Percentiles rank a stretch among this genome's conserved stretches.
phyloP scores from a whole-genome alignment of 176 grass and related monocot species.

The Juncus inflexus region DNA sequence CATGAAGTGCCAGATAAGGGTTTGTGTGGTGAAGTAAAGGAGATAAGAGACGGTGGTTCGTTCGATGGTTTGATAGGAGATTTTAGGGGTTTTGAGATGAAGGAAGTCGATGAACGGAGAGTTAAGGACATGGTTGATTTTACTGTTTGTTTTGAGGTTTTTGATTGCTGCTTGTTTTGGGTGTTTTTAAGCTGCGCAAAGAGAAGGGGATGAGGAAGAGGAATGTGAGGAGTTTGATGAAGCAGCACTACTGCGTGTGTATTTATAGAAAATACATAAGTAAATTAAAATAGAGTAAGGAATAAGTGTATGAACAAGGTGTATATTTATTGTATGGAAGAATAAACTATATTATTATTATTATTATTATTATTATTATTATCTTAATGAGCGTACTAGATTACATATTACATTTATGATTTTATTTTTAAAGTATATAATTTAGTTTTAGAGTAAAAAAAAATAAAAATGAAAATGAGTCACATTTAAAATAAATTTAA shows the following conservation, averaged over 20 bases:
- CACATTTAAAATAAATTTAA: background rate
- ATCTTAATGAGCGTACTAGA: background rate
- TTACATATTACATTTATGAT: background rate
- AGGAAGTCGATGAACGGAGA: constrained; percentile 50
- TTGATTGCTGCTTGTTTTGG: background rate
- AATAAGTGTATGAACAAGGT: background rate
- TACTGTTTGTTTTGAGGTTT: background rate
- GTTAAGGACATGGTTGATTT: constrained; percentile 52
- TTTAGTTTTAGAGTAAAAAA: background rate
- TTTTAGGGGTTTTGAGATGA: constrained; percentile 29
- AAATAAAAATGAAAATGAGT: background rate
- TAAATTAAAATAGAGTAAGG: background rate
- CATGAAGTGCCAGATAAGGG: constrained; percentile 32
- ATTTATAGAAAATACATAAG: constrained; percentile 30
- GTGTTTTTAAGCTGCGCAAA: background rate
- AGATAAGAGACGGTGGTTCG: constrained; percentile 27
- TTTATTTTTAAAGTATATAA: background rate
- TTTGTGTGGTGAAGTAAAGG: constrained; percentile 42
- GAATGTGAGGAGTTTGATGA: constrained; percentile 8
- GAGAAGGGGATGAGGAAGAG: background rate
- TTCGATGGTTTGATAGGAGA: constrained; percentile 7
- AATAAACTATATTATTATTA: background rate
- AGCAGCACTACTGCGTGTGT: background rate
- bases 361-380: background rate
- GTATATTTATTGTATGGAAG: constrained; percentile 21